Base-by-base conservation (phyloP, 768 basidiomycete genomes). In the Boletus insuetus region DNA sequence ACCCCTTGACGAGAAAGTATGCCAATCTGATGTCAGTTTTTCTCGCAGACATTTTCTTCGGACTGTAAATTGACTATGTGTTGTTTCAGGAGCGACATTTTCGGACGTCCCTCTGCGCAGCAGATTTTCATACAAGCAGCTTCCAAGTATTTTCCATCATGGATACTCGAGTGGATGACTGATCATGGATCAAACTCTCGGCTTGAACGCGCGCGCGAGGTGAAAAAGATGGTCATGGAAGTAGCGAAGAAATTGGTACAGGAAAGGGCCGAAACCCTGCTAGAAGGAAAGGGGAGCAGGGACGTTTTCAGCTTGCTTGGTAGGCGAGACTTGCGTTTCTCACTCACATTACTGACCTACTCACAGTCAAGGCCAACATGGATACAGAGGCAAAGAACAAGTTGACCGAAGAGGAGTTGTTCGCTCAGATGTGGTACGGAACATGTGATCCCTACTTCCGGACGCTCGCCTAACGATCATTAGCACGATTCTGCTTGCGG, bases 401-500 rank as follows among this genome's bases (percentile, higher is more conserved):
- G 22, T 40, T 70, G 49, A 55, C 55, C 0, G 60, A 64, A 34
- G 62, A 61, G 9, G 62, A 64, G 13, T 11, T 57, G 6, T 26
- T 64, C 9, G 24, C 59, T 38, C 59, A 61, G 13, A 61, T 60
- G 59, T 38, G 68, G 69, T 68, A 42, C 1, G 66, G 49, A 41
- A 13, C 38, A 11, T 46, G 7, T 31, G 8, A 32, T 19, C n/a
- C 26, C 53, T n/a, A 16, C 17, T 8, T 19, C 17, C 16, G 1
- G 12, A 31, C n/a, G 34, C 9, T 7, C 7, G 2, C 20, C 38
- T 39, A 24, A 50, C 29, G 22, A 22, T 53, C 4, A n/a, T 12
- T n/a, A 79, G 78, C 17, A 79, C 77, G 22, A 75, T 81, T 12
- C 60, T 80, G 12, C 59, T 81, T 12, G 78, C 78, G 39, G 79